These are phyloP conservation scores for Yarrowia sp. DNA, from an alignment of 805 yeast species.

Conservation along the genomic window DNA sequence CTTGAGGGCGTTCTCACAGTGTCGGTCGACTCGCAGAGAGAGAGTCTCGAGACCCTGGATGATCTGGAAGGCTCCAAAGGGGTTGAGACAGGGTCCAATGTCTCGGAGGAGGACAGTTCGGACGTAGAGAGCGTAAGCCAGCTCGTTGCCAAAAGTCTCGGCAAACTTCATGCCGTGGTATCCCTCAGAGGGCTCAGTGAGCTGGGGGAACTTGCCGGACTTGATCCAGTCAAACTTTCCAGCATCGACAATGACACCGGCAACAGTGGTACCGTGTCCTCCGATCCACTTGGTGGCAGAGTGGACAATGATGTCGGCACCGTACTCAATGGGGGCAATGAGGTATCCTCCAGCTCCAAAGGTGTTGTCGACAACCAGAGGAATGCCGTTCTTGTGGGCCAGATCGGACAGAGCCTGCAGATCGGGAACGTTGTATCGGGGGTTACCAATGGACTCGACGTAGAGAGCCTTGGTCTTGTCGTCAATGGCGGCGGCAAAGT, in stretches of 20 bases:
- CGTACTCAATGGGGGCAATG: constrained; percentile 78
- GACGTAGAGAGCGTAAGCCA: constrained; percentile 74
- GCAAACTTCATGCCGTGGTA: constrained; percentile 84
- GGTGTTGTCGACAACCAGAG: constrained; percentile 92
- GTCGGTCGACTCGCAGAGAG: constrained; percentile 91
- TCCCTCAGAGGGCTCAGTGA: constrained; percentile 86
- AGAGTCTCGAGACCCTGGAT: constrained; percentile 93
- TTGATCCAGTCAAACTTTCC: constrained; percentile 92
- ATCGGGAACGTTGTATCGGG: constrained; percentile 89
- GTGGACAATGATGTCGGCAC: constrained; percentile 89
- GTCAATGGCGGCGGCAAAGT: constrained; percentile 71
- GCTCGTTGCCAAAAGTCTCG: constrained; percentile 69
- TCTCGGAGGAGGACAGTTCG: constrained; percentile 88
- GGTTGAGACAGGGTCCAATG: constrained; percentile 84
- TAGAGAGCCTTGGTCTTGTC: constrained; percentile 86
- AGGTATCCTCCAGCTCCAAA: constrained; percentile 95
- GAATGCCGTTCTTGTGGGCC: constrained; percentile 84
- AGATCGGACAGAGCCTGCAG: constrained; percentile 69
- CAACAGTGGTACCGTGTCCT: constrained; percentile 94
- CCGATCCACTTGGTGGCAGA: constrained; percentile 98
- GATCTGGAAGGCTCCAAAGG: constrained; percentile 82
- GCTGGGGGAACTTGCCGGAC: constrained; percentile 85
- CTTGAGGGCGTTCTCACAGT: constrained; percentile 74
- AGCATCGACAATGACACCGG: constrained; percentile 84
- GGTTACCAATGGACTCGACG: constrained; percentile 89